These are phyloP conservation scores for Trichoderma oligosporum DNA, from an alignment of 2,329 filamentous ascomycete genomes.

Conservation along the genomic window DNA sequence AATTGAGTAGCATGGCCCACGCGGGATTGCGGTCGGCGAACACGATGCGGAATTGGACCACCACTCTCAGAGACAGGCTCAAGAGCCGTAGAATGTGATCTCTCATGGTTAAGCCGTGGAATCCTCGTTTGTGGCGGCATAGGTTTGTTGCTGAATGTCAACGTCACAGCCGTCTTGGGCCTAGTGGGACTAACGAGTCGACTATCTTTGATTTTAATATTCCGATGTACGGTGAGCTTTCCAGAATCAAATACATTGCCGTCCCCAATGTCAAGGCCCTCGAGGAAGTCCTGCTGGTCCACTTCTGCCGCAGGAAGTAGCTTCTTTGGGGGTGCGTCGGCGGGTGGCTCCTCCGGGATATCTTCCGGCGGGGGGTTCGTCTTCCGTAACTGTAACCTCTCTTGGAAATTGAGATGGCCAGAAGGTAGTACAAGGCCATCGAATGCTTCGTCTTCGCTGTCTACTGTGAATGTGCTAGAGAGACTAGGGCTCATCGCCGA, in stretches of 20 bases:
- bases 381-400: constrained; percentile 70
- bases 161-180: constrained; percentile 71
- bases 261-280: constrained; percentile 81
- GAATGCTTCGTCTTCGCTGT: constrained; percentile 90
- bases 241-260: constrained; percentile 75
- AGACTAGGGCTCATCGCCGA: constrained; percentile 90
- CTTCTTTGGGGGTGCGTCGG: constrained; percentile 31
- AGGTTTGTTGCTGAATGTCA: constrained; percentile 85
- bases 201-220: constrained; percentile 79
- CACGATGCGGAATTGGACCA: constrained; percentile 57
- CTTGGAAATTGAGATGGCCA: constrained; percentile 77
- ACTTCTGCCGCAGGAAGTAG: constrained; percentile 36
- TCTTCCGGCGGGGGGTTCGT: constrained; percentile 55
- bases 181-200: constrained; percentile 66
- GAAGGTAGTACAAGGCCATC: constrained; percentile 83
- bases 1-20: constrained; percentile 65
- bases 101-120: constrained; percentile 71
- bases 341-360: constrained; percentile 35
- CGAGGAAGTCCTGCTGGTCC: constrained; percentile 73
- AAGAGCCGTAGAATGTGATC: constrained; percentile 66
- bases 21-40: constrained; percentile 62
- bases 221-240: constrained; percentile 83
- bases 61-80: constrained; percentile 91
- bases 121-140: constrained; percentile 62
- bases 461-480: constrained; percentile 82